Base-by-base conservation (phyloP, 345 rosid genomes). In the Linum lewisii region DNA sequence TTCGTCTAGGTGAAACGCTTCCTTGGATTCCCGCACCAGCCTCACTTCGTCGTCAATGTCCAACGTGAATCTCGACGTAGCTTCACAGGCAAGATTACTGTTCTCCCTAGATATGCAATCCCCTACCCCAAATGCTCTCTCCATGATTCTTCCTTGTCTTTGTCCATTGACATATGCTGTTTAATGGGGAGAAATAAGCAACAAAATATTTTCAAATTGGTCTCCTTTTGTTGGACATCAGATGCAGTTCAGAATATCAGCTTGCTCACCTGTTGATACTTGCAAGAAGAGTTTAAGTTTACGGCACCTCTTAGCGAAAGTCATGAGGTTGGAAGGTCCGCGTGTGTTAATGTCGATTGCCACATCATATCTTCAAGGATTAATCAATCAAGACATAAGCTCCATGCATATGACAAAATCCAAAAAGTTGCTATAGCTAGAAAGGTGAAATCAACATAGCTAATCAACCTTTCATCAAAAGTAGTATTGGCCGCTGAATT, bases 101-200 rank as follows among this genome's bases (percentile, higher is more conserved):
- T 42, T 80, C 67, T 91, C 96, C 18, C 71, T 73, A 19, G 87
- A 84, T 76, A 87, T 81, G 68, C 83, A 71, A 42, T 93, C 94
- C 65, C 94, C 94, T 65, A 78, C 72, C 20, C 66, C 55, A 65
- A 93, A 89, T 57, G 97, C 77, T 71, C 81, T 87, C 66, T 93
- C 99, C 91, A 79, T 81, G 15, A 89, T 75, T 66, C 75, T 83
- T 61, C 99, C 99, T 73, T 84, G 86, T 66, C 97, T 93, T 66
- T 82, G 90, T 69, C 99, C 99, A 73, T 89, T 93, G 51, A 85
- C 95, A 63, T 93, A 93, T 51, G 95, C 99, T 88, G 72, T 58
- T 11, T 42, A 14, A 42, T 9, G 15, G 11, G 47, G 2, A 42
- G 18, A 10, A 42, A n/a, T n/a, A n/a, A 72, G 53, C 47, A 61